Conservation (phyloP, 2,329 filamentous ascomycete species). For the Aspergillus fructus region DNA sequence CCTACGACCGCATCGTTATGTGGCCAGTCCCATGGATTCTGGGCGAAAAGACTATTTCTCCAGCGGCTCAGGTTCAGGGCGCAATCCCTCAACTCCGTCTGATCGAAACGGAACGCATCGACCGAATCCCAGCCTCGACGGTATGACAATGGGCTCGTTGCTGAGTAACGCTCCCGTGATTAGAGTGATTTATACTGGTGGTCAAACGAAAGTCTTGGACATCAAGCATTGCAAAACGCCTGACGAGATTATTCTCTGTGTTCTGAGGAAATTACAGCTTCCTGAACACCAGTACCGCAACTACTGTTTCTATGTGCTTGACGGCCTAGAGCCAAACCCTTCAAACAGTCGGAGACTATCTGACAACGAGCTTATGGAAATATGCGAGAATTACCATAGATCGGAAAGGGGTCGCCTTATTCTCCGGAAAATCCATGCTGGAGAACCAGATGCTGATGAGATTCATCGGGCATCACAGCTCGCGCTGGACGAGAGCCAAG, state of each 20-base stretch:
- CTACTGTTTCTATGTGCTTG: slow-evolving; percentile 94
- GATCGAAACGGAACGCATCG: slow-evolving; percentile 71
- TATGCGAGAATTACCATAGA: slow-evolving; percentile 81
- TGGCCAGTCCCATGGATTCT: slow-evolving; percentile 56
- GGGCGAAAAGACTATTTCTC: slow-evolving; percentile 59
- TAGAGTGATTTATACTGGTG: slow-evolving; percentile 87
- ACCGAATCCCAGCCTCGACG: slow-evolving; percentile 81
- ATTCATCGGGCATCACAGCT: slow-evolving; percentile 84
- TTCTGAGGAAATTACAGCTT: slow-evolving; percentile 81
- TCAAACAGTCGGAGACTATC: slow-evolving; percentile 76
- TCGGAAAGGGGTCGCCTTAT: slow-evolving; percentile 90
- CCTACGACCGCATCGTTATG: slow-evolving; percentile 61
- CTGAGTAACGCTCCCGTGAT: slow-evolving; percentile 87
- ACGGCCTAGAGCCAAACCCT: slow-evolving; percentile 79
- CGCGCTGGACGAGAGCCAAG: slow-evolving; percentile 80
- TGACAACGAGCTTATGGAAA: slow-evolving; percentile 84
- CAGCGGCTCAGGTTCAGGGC: slow-evolving; percentile 52
- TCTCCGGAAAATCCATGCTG: slow-evolving; percentile 85
- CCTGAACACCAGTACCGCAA: slow-evolving; percentile 90
- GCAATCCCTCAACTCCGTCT: slow-evolving; percentile 61
- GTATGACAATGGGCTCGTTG: slow-evolving; percentile 79
- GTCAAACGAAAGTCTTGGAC: slow-evolving; percentile 89
- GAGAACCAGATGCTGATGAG: slow-evolving; percentile 84
- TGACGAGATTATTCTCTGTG: slow-evolving; percentile 89
- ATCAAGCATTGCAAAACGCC: slow-evolving; percentile 87